Percentiles rank a stretch among this genome's conserved stretches.
Conservation (phyloP, 371 early-diverging fungal genomes). For the Thermomucor indicae-seudaticae region DNA sequence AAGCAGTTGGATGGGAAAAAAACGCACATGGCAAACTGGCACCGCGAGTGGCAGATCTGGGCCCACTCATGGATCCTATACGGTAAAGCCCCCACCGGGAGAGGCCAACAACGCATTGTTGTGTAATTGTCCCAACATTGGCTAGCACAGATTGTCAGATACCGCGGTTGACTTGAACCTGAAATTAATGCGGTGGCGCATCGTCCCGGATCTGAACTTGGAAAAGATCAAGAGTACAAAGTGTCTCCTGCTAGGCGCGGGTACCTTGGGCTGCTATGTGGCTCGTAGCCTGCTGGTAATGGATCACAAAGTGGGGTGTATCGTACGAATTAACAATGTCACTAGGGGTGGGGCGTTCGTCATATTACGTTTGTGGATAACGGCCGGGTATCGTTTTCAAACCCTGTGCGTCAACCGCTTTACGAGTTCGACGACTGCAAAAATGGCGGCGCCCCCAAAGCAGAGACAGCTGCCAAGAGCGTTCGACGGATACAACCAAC, state of each 20-base stretch:
- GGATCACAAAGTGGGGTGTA: too few relatives aligned
- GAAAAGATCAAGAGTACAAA: constrained; percentile 72
- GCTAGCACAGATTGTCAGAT: constrained; percentile 63
- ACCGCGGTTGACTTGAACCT: constrained; percentile 91
- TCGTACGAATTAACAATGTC: too few relatives aligned
- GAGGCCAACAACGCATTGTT: background rate
- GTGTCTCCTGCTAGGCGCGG: constrained; percentile 88
- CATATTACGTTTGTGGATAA: constrained; percentile 93
- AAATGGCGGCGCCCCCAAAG: constrained; percentile 83
- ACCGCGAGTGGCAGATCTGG: constrained; percentile 82
- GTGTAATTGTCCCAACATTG: background rate
- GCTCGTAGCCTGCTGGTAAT: constrained; percentile 72
- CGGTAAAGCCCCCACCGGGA: constrained; percentile 25
- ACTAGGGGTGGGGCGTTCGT: constrained; percentile 90
- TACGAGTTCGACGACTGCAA: constrained; percentile 86
- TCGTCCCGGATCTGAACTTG: constrained; percentile 81
- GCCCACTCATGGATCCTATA: constrained; percentile 79
- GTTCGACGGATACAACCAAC: constrained; percentile 77
- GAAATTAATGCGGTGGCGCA: constrained; percentile 94
- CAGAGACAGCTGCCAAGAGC: constrained; percentile 77
- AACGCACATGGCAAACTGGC: constrained; percentile 75
- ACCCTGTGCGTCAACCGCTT: constrained; percentile 93
- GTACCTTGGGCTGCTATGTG: constrained; percentile 95
- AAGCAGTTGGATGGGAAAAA: constrained; percentile 91
- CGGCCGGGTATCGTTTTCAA: constrained; percentile 90